Base-by-base conservation (phyloP, 352 stramenopile genomes). In the Phytophthora sansomeana region DNA sequence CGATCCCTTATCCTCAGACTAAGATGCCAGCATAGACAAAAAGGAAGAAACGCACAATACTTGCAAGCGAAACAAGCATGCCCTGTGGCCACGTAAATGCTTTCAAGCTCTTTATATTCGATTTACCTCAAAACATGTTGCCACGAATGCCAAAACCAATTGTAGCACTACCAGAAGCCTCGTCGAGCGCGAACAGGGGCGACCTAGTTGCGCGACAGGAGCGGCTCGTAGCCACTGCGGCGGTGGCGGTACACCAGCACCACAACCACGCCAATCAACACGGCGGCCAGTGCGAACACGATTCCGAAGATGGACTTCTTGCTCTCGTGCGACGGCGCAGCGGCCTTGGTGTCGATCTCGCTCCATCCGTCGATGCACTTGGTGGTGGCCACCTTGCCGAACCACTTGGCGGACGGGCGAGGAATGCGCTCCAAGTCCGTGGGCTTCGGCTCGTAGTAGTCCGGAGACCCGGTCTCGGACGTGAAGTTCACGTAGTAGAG, bases 401-500 rank as follows among this genome's bases (percentile, higher is more conserved):
- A 72, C 77, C 77, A 85, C n/a, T 71, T 77, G 32, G 78, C 74
- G 11, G 76, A 75, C 6, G 67, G 55, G 10, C 78, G 76, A 10
- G 78, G 71, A 2, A 75, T 78, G 5, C 78, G 73, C 19, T n/a
- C 44, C 9, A 87, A 47, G 26, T 83, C 72, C 24, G 53, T 63
- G 2, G 51, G 49, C 60, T 74, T 72, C 4, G 70, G 70, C n/a
- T 63, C 44, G 56, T 74, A 74, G 38, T 63, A 69, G 42, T 74
- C 55, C 5, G 54, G 53, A 7, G 65, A 72, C 10, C 70, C 70
- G 0, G 60, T 67, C 51, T 78, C 50, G 28, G 54, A 39, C 33
- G 78, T 80, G 62, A 80, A 90, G 51, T 90, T 79, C 42, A 87
- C 78, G 65, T 88, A 86, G 67, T 83, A 90, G 47, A 90, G 70